These are phyloP conservation scores for Protostelium mycophagum DNA, from an alignment of 78 protist species.

Conservation along the genomic window DNA sequence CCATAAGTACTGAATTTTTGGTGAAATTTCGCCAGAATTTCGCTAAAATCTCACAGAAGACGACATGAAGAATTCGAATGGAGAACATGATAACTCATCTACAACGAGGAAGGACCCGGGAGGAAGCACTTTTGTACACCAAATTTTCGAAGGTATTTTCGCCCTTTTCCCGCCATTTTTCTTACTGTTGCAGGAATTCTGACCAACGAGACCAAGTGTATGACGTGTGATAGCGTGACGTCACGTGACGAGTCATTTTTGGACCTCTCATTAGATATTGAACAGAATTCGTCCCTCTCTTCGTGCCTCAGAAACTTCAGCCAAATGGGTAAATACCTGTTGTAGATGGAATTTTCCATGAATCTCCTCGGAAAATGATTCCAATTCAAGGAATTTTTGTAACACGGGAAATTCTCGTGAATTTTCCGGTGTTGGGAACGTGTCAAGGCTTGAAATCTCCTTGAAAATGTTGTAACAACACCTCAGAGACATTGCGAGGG, in stretches of 20 bases:
- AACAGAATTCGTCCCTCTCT: constrained; percentile 67
- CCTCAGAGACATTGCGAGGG: constrained; percentile 60
- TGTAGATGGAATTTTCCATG: too few species aligned
- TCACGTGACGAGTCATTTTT: constrained; percentile 82
- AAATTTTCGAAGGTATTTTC: constrained; percentile 82
- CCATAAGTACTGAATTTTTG: neutral
- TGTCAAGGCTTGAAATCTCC: too few species aligned
- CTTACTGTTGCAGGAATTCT: constrained; percentile 4
- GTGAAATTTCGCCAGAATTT: neutral
- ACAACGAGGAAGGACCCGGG: neutral
- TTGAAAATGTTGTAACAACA: too few species aligned
- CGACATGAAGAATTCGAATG: constrained; percentile 3
- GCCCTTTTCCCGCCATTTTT: too few species aligned
- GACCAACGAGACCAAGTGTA: constrained; percentile 84
- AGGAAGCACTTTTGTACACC: constrained; percentile 78
- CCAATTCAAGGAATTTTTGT: too few species aligned
- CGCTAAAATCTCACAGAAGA: neutral
- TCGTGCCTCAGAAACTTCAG: constrained; percentile 71
- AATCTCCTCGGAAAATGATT: too few species aligned
- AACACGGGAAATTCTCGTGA: too few species aligned
- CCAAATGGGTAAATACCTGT: neutral
- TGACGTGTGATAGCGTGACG: constrained; percentile 79
- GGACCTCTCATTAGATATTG: constrained; percentile 82
- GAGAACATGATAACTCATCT: neutral
- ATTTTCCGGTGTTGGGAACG: too few species aligned